Base-by-base conservation (phyloP, 371 early-diverging fungal species). In the Mucor racemosus region DNA sequence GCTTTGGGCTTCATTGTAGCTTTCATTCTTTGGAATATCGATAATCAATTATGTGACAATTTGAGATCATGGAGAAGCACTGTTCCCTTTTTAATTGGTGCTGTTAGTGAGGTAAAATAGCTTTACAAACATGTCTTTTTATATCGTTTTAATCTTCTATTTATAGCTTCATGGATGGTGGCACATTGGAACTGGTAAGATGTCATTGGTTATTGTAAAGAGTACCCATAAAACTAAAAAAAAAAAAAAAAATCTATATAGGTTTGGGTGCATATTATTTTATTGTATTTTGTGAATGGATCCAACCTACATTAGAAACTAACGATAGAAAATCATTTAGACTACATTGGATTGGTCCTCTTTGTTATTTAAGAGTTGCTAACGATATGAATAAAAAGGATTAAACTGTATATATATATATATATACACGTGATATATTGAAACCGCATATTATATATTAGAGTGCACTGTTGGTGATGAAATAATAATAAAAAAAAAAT, bases 91-190 rank as follows among this genome's bases (percentile, higher is more conserved):
- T 77, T 83, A n/a, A 42, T 87, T 15, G 84, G 84, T 6, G 76
- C 88, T 63, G 46, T 91, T 46, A 78, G 78, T 34, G 76, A 78
- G 67, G 76, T 76, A 78, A 50, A 9, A 50, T 9, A 26, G 26
- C 26, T 26, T 26, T 3, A 48, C 3, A 19, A 26, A 68, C 35
- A 34, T 31, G 35, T 5, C 34, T 39, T 14, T 35, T 42, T 35
- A 50, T 41, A 7, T 40, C 17, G 15, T 59, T 41, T 36, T 56
- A 17, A 39, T 46, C 10, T n/a, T 46, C 64, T 58, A 66, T 42
- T 77, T 84, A 54, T 88, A 94, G 84, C 82, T 92, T n/a, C 94
- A 94, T 69, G 90, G 90, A 7, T 92, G 89, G 86, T 94, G 94
- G 94, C 94, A 94, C 73, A 83, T 93, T 62, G 76, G 77, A 17